phyloP scores from a whole-genome alignment of 805 yeast genomes.

The Lipomyces sp. region DNA sequence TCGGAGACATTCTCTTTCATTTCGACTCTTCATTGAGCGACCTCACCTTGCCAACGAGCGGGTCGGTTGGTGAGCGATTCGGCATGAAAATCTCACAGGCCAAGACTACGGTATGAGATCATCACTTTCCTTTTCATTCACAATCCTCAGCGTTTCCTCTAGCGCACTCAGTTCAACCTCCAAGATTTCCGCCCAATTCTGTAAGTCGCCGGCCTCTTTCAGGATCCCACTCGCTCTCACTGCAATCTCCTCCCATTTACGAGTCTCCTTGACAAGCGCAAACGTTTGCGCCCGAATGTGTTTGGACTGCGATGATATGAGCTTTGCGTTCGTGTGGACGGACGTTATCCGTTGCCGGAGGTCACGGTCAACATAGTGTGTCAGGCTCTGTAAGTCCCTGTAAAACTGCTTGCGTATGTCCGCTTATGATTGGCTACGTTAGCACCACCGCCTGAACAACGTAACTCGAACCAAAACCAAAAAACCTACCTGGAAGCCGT shows the following conservation, averaged over 20 bases:
- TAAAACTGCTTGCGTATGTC: constrained; percentile 30
- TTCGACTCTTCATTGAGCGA: not conserved
- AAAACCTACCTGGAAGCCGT: not conserved
- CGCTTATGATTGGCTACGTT: constrained; percentile 3
- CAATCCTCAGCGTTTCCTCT: constrained; percentile 57
- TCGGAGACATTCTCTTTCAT: not conserved
- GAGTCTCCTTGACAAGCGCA: constrained; percentile 27
- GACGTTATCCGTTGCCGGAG: constrained; percentile 33
- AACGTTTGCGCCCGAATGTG: constrained; percentile 28
- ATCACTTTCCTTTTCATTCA: constrained; percentile 41
- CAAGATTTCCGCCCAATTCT: constrained; percentile 64
- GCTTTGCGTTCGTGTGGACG: constrained; percentile 35
- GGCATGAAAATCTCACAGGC: not conserved
- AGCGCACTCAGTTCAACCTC: constrained; percentile 75
- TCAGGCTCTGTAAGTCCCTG: constrained; percentile 32
- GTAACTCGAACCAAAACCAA: not conserved
- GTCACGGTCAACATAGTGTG: constrained; percentile 32
- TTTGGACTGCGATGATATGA: constrained; percentile 31
- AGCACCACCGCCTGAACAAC: not conserved
- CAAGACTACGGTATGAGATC: not conserved
- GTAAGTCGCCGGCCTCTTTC: constrained; percentile 50
- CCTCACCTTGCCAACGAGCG: too few relatives aligned
- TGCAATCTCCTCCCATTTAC: constrained; percentile 30
- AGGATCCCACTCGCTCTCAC: constrained; percentile 23
- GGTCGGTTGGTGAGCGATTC: too few relatives aligned